Evolutionary conservation across 768 basidiomycete species (phyloP).

Genomic region (Boletus reticulatus): DNA sequence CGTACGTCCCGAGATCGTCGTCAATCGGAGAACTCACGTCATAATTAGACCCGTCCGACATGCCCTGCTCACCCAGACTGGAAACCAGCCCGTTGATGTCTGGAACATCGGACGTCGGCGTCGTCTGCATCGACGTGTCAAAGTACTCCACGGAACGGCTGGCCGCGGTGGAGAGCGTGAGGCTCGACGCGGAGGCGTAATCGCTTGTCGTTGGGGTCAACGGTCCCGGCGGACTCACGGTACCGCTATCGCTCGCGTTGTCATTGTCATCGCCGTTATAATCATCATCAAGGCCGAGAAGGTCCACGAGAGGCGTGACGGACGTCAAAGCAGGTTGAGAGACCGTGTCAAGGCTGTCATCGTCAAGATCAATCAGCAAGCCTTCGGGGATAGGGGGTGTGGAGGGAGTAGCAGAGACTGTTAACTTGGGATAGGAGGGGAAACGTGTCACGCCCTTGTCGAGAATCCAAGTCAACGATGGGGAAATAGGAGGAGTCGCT

Average conservation of each 20-base stretch:
- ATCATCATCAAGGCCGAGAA: conserved; percentile 24
- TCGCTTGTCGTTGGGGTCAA: conserved; percentile 31
- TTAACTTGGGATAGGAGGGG: conserved; percentile 14
- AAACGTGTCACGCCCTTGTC: conserved; percentile 24
- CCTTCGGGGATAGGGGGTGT: conserved; percentile 47
- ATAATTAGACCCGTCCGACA: conserved; percentile 52
- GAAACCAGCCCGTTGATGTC: conserved; percentile 66
- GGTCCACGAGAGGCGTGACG: conserved; percentile 19
- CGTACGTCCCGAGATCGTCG: conserved; percentile 19
- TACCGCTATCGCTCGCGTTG: conserved; percentile 29
- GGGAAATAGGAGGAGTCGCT: conserved; percentile 31
- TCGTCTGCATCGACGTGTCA: conserved; percentile 29
- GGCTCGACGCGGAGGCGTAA: conserved; percentile 26
- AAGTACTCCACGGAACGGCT: conserved; percentile 28
- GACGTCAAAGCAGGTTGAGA: conserved; percentile 7
- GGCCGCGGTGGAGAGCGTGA: conserved; percentile 24
- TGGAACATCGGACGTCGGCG: conserved; percentile 39
- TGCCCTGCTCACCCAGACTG: conserved; percentile 45
- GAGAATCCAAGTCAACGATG: conserved; percentile 34
- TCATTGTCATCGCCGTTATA: conserved; percentile 19
- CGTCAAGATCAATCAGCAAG: conserved; percentile 55
- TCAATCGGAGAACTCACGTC: conserved; percentile 52
- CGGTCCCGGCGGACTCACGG: conserved; percentile 31
- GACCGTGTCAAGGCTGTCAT: conserved; percentile 31
- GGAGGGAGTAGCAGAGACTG: conserved; percentile 16